A percentile compares a stretch with the other conserved stretches of the same genome.
These are phyloP conservation scores for Epicoccum nigrum DNA, from an alignment of 2,329 filamentous ascomycete species.

Conservation along the genomic window DNA sequence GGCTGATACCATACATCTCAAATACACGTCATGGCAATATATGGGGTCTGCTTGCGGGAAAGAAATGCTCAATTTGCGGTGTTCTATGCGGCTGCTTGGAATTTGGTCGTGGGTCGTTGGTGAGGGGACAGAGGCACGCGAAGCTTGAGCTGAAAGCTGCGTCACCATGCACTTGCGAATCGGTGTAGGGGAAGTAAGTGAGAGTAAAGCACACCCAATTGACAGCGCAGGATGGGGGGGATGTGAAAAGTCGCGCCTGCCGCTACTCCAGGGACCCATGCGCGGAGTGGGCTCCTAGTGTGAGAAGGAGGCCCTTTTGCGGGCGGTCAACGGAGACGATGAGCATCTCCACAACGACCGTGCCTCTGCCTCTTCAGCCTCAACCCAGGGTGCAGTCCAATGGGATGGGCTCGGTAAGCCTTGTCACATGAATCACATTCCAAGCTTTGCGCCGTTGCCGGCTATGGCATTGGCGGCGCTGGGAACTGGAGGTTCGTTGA, in stretches of 20 bases:
- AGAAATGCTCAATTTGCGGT: background rate
- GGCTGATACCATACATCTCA: slow-evolving; percentile 33
- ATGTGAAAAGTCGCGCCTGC: slow-evolving; percentile 14
- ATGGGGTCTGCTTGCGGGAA: slow-evolving; percentile 13
- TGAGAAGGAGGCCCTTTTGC: background rate
- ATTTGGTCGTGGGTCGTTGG: slow-evolving; percentile 18
- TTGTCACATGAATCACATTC: slow-evolving; percentile 5
- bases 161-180: background rate
- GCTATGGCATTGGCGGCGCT: background rate
- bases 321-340: slow-evolving; percentile 10
- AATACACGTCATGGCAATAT: slow-evolving; percentile 34
- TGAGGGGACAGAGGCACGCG: slow-evolving; percentile 26
- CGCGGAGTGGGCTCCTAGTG: background rate
- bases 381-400: slow-evolving; percentile 9
- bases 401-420: slow-evolving; percentile 9
- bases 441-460: slow-evolving; percentile 2
- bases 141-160: background rate
- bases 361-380: slow-evolving; percentile 17
- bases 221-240: slow-evolving; percentile 2
- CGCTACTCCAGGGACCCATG: slow-evolving; percentile 14
- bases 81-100: background rate
- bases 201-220: background rate
- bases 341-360: slow-evolving; percentile 7
- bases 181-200: background rate
- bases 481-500: background rate